Base-by-base conservation (phyloP, 1,139 yeast species). In the Saccharomycopsis hybrid region DNA sequence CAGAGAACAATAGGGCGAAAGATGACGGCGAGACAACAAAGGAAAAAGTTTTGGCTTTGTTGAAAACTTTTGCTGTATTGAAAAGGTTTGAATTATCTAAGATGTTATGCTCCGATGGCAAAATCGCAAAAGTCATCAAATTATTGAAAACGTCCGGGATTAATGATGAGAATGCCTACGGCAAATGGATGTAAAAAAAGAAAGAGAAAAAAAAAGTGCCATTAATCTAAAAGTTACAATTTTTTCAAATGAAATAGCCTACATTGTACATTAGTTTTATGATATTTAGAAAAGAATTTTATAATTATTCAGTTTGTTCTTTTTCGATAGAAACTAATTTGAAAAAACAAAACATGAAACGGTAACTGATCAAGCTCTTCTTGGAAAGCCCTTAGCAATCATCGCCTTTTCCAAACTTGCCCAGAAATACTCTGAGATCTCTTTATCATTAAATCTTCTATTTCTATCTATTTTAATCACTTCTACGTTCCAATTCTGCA, bases 401-500 rank as follows among this genome's bases (percentile, higher is more conserved):
- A 85, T 72, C 48, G 78, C 74, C 62, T 72, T 80, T 57, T 85
- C 92, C 51, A 85, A 66, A 37, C 76, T 77, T 43, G 80, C 82
- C 98, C 98, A 92, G 59, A 92, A 79, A 53, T 77, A 78, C 62
- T 86, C 88, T 33, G 83, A 85, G 29, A 87, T 83, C 73, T 90
- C 95, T 55, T 88, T 78, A 65, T 92, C 98, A 61, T 85, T 81
- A 68, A 90, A 92, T 58, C 98, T 73, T 62, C 82, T 85, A 47
- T 78, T 82, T 59, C 95, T 80, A 62, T 92, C 97, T 9, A 94
- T 73, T 47, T 77, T 77, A 50, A 90, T 76, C 46, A 80, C 80
- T 55, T 80, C 78, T 7, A 92, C 95, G 63, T 92, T 92, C 98
- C 98, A 92, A 52, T 83, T 85, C 55, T 76, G 75, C 41, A 90